A percentile compares a stretch with the other conserved stretches of the same genome.
phyloP scores from a whole-genome alignment of 2,329 filamentous ascomycete species.

The Ramichloridium luteum region DNA sequence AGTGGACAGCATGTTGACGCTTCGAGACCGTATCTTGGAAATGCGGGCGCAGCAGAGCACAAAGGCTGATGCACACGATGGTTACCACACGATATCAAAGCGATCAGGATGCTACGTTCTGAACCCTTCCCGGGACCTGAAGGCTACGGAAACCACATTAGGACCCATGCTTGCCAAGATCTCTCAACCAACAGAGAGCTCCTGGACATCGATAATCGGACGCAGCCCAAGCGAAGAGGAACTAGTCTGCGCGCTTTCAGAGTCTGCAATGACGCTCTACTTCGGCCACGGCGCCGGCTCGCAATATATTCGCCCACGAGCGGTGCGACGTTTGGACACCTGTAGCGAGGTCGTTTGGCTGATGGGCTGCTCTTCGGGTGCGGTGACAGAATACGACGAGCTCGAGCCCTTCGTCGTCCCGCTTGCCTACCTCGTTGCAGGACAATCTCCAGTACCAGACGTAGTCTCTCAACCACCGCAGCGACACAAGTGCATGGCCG shows the following conservation, averaged over 20 bases:
- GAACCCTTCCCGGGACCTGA: conserved; percentile 77
- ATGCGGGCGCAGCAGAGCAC: conserved; percentile 28
- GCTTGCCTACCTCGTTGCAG: conserved; percentile 82
- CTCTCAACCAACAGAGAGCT: conserved; percentile 12
- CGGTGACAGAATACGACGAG: conserved; percentile 65
- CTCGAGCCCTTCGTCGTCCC: conserved; percentile 88
- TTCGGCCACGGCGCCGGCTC: conserved; percentile 93
- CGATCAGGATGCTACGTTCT: conserved; percentile 63
- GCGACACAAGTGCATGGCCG: conserved; percentile 42
- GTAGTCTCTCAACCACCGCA: not conserved
- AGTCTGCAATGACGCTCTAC: conserved; percentile 68
- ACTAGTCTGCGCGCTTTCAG: conserved; percentile 55
- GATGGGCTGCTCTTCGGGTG: conserved; percentile 87
- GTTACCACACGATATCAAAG: conserved; percentile 37
- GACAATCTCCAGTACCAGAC: conserved; percentile 30
- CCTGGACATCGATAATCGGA: conserved; percentile 58
- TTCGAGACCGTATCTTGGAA: conserved; percentile 60
- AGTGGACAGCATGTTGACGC: conserved; percentile 71
- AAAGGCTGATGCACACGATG: conserved; percentile 1
- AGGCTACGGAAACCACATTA: conserved; percentile 66
- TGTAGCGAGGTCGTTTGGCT: conserved; percentile 51
- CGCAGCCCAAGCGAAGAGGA: conserved; percentile 63
- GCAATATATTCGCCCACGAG: conserved; percentile 81
- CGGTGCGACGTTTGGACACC: conserved; percentile 55
- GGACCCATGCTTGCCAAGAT: conserved; percentile 47